Conservation (phyloP, 139 green algal species). For the Haematococcus lacustris region DNA sequence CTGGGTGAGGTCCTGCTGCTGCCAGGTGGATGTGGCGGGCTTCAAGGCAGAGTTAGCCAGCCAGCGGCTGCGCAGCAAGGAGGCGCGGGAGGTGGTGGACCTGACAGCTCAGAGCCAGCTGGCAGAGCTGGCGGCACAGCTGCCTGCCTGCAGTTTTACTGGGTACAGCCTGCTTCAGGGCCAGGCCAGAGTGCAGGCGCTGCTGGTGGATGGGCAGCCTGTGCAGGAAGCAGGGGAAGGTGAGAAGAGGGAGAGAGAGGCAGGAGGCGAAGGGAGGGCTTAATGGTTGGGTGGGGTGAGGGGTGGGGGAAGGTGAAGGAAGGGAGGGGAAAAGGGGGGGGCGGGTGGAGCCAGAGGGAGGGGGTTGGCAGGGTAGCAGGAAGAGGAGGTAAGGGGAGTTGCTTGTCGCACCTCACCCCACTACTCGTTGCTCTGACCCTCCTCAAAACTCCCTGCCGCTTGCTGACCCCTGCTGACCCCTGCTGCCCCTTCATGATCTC, state of each 20-base stretch:
- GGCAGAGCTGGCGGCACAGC: neutral
- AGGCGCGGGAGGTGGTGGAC: constrained; percentile 56
- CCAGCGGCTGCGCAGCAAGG: constrained; percentile 52
- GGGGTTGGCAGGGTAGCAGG: too few species aligned
- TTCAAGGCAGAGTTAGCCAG: constrained; percentile 62
- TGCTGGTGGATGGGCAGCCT: constrained; percentile 47
- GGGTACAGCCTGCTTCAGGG: constrained; percentile 45
- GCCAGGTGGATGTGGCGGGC: constrained; percentile 48
- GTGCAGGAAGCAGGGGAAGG: constrained; percentile 38
- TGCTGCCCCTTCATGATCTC: too few species aligned
- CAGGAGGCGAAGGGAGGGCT: constrained; percentile 11
- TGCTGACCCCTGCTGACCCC: too few species aligned
- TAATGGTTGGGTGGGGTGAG: neutral
- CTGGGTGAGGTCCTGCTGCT: too few species aligned
- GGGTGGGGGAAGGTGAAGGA: neutral
- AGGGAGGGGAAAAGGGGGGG: too few species aligned
- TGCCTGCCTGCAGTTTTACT: constrained; percentile 51
- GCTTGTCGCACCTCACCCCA: too few species aligned
- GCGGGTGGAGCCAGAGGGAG: too few species aligned
- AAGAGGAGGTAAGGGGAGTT: too few species aligned
- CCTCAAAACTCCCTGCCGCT: too few species aligned
- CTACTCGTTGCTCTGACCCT: too few species aligned
- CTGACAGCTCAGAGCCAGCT: constrained; percentile 41
- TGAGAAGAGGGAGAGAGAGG: constrained; percentile 4
- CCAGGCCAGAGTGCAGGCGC: constrained; percentile 37